Evolutionary conservation across 306 rosid species (phyloP), one percentile per base, ranked within the genome.

Genomic region (Leucaena leucocephala): DNA sequence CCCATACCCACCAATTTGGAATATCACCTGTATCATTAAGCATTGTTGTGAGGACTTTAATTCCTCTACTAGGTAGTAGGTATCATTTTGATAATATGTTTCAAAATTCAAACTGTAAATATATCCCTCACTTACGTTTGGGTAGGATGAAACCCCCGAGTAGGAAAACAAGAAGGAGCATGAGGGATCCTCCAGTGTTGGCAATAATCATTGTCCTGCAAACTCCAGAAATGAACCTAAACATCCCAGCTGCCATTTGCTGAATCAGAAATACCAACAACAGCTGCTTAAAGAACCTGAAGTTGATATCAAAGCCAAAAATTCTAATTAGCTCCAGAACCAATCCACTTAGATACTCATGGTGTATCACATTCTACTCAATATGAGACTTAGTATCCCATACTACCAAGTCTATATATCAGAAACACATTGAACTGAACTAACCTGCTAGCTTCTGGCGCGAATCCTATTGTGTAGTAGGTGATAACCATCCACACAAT

Each of bases 1-100:
- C 98, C 99, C 99, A 95, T 17, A 75, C 36, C 99, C 99, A 95
- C 99, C 99, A 95, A 10, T 87, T 75, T 62, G 98, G 98, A 87
- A 95, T 95, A 61, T 81, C 52, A 58, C 84, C 98, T 94, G 88
- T 68, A 71, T n/a, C 84, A 67, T 55, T 19, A 83, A 72, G 27
- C 68, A 76, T 73, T 3, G 16, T 1, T 27, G 68, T 57, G 39
- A 80, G 68, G 65, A 81, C 52, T 38, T 75, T 70, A 69, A 42
- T 76, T 71, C 71, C 63, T 49, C 59, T 8, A 74, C 74, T 34
- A 80, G 44, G 8, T 5, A n/a, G 27, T 27, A 27, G 27, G 27
- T 27, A 27, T 27, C 27, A 27, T 27, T 19, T 42, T 72, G 9
- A 4, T 55, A 35, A 21, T 27, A 64, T 33, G 46, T 83, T 54